Percentiles rank a stretch among this genome's conserved stretches.
Evolutionary conservation across 441 rosid species (phyloP).

Genomic region (Jatropha podagrica): DNA sequence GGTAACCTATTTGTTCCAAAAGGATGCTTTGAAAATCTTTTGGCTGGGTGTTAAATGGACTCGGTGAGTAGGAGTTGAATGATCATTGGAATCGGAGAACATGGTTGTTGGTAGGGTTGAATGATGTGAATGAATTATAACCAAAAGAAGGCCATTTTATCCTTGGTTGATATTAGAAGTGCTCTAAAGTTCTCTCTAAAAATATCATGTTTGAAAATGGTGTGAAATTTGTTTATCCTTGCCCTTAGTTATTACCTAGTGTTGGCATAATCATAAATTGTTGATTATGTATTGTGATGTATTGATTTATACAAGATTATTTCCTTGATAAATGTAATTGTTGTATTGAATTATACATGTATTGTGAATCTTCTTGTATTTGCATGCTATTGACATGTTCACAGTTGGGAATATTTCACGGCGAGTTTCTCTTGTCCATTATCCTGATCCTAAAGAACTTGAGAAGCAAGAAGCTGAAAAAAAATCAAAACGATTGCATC

Average conservation of each 20-base stretch:
- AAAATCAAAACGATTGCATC: conserved; percentile 28
- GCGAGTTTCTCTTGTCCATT: conserved; percentile 56
- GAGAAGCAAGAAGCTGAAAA: conserved; percentile 36
- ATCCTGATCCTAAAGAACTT: conserved; percentile 59
- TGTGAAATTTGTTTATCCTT: neutral
- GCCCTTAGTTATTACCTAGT: neutral
- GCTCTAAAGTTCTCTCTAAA: neutral
- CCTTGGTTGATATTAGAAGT: neutral
- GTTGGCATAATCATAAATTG: neutral
- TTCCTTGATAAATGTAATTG: no score
- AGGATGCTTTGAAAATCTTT: neutral
- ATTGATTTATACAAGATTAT: no score
- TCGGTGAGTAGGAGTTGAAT: neutral
- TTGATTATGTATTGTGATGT: neutral
- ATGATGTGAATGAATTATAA: neutral
- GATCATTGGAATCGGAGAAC: neutral
- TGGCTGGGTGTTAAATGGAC: neutral
- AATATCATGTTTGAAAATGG: neutral
- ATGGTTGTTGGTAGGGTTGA: neutral
- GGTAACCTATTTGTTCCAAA: neutral
- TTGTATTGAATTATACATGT: no score
- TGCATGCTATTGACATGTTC: conserved; percentile 14
- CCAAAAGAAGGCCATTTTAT: no score
- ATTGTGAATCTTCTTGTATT: neutral
- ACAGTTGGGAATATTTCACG: conserved; percentile 64